Evolutionary conservation across 345 rosid genomes (phyloP).

Genomic region (Kernera saxatilis): DNA sequence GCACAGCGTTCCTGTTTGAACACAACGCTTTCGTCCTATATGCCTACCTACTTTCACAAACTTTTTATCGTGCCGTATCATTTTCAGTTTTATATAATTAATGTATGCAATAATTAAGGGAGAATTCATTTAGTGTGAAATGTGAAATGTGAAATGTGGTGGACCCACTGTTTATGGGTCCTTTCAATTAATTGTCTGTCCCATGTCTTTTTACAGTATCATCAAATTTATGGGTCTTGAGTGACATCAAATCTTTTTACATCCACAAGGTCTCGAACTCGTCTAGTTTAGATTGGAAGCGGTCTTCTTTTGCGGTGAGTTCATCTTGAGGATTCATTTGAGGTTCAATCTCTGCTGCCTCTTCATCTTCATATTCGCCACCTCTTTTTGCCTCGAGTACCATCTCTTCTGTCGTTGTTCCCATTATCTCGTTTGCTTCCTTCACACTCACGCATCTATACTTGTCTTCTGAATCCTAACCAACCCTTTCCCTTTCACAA

Average conservation of each 20-base stretch:
- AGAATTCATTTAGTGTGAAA: conserved; percentile 8
- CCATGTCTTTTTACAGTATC: background rate
- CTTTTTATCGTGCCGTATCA: background rate
- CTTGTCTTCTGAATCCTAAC: conserved; percentile 48
- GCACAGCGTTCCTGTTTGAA: conserved; percentile 45
- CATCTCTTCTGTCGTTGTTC: conserved; percentile 72
- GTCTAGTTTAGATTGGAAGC: background rate
- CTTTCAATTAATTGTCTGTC: background rate
- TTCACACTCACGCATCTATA: conserved; percentile 43
- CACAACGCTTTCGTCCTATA: background rate
- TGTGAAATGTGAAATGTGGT: background rate
- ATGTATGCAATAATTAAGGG: background rate
- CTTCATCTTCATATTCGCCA: conserved; percentile 18
- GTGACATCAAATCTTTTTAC: background rate
- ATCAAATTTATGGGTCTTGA: background rate
- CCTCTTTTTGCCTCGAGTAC: conserved; percentile 54
- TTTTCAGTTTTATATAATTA: background rate
- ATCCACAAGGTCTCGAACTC: conserved; percentile 22
- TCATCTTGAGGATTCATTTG: conserved; percentile 17
- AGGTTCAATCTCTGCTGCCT: background rate
- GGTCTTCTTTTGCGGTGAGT: conserved; percentile 15
- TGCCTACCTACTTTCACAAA: conserved; percentile 14
- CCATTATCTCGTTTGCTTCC: conserved; percentile 64
- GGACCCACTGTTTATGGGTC: background rate
- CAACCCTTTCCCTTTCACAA: conserved; percentile 2